Evolutionary conservation across 306 rosid genomes (phyloP).

Genomic region (Prunus dulcis): DNA sequence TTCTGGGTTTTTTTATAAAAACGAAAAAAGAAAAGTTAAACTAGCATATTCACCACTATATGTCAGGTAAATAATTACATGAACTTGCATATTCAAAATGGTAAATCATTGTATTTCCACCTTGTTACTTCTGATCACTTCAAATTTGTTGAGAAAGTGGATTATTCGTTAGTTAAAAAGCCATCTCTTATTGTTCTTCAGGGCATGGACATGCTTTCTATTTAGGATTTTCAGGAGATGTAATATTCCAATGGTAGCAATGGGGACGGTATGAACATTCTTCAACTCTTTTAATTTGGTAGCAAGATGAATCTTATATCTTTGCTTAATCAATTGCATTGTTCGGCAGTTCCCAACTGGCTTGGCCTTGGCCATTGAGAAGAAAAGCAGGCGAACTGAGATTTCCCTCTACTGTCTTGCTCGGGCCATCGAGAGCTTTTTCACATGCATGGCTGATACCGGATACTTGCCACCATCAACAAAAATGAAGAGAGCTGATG

Average conservation of each 20-base stretch:
- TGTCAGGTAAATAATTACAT: not conserved
- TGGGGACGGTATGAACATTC: conserved; percentile 68
- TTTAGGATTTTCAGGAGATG: conserved; percentile 65
- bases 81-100: not conserved
- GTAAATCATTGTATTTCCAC: not conserved
- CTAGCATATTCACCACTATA: not conserved
- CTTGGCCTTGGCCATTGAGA: conserved; percentile 64
- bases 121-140: not conserved
- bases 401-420: conserved; percentile 87
- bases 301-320: not conserved
- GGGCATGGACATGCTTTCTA: conserved; percentile 93
- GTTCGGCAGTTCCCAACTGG: conserved; percentile 78
- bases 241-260: conserved; percentile 78
- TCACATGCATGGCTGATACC: conserved; percentile 70
- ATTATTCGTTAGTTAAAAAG: not conserved
- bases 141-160: not conserved
- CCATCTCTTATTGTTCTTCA: conserved; percentile 29
- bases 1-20: not conserved
- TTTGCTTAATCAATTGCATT: conserved; percentile 4
- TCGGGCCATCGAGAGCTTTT: conserved; percentile 91
- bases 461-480: conserved; percentile 68
- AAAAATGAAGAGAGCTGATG: conserved; percentile 77
- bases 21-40: not conserved
- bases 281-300: not conserved
- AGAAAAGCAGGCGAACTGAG: conserved; percentile 87